A percentile compares a stretch with the other conserved stretches of the same genome.
phyloP scores from a whole-genome alignment of 495 filamentous ascomycete species.

The Aspergillus conjunctus region DNA sequence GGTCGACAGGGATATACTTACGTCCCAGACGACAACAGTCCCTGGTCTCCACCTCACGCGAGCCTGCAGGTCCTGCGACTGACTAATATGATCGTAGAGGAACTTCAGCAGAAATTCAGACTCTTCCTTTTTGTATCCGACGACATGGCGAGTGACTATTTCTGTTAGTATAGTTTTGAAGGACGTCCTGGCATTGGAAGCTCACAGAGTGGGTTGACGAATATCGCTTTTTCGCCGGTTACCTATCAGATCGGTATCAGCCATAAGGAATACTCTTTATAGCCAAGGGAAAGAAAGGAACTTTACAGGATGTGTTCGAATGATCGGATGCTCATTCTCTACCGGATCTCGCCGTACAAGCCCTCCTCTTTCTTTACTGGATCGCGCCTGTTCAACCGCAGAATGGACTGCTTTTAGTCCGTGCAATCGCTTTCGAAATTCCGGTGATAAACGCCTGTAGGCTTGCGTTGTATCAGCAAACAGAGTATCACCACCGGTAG shows the following conservation, averaged over 20 bases:
- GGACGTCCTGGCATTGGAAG: not conserved
- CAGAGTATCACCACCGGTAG: constrained; percentile 61
- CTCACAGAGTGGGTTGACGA: constrained; percentile 84
- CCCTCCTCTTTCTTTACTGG: constrained; percentile 24
- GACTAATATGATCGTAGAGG: constrained; percentile 63
- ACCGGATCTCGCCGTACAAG: constrained; percentile 56
- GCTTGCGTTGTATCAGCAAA: constrained; percentile 64
- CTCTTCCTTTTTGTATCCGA: constrained; percentile 69
- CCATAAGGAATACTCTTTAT: not conserved
- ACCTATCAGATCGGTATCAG: constrained; percentile 22
- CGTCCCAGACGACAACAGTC: constrained; percentile 66
- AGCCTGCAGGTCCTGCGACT: constrained; percentile 59
- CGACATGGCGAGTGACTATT: constrained; percentile 59
- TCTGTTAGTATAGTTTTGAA: constrained; percentile 1
- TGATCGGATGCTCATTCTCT: constrained; percentile 10
- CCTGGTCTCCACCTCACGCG: constrained; percentile 59
- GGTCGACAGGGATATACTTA: constrained; percentile 27
- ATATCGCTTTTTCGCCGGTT: constrained; percentile 76
- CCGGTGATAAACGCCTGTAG: constrained; percentile 59
- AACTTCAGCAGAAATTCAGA: constrained; percentile 66
- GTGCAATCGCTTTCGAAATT: constrained; percentile 63
- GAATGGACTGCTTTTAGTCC: constrained; percentile 63
- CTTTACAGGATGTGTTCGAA: constrained; percentile 15
- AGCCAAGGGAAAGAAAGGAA: not conserved
- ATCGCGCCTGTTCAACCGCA: constrained; percentile 60